Evolutionary conservation across 352 stramenopile genomes (phyloP).

Genomic region (Phytophthora gonapodyides): DNA sequence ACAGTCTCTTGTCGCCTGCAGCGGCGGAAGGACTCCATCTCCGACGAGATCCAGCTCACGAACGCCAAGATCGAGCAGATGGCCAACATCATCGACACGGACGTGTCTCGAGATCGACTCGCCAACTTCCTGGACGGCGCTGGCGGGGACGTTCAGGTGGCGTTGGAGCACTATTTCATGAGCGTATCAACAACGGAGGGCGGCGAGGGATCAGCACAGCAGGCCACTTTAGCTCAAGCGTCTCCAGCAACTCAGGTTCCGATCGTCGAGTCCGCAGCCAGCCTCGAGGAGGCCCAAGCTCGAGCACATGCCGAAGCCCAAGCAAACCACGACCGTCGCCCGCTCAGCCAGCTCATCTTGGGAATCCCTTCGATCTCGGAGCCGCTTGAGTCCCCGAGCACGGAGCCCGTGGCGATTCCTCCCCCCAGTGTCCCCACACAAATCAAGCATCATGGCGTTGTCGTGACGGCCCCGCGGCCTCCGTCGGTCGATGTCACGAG

Average conservation of each 20-base stretch:
- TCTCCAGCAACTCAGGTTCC: constrained; percentile 17
- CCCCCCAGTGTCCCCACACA: constrained; percentile 12
- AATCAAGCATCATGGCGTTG: constrained; percentile 23
- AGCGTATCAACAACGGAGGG: constrained; percentile 55
- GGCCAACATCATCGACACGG: constrained; percentile 72
- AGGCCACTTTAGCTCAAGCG: constrained; percentile 5
- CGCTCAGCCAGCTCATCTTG: constrained; percentile 72
- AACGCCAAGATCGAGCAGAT: constrained; percentile 89
- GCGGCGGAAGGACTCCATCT: constrained; percentile 56
- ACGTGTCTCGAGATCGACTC: constrained; percentile 73
- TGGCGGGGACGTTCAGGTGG: constrained; percentile 81
- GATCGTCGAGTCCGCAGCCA: constrained; percentile 16
- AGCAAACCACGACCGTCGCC: constrained; percentile 49
- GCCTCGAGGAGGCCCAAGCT: constrained; percentile 36
- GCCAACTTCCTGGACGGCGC: constrained; percentile 81
- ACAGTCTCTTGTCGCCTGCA: constrained; percentile 18
- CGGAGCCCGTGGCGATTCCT: constrained; percentile 26
- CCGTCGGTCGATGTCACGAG: constrained; percentile 41
- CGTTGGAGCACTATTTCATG: constrained; percentile 92
- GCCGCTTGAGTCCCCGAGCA: constrained; percentile 25
- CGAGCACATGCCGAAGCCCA: constrained; percentile 42
- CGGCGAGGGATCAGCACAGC: constrained; percentile 3
- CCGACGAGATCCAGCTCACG: constrained; percentile 67
- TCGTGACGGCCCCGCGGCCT: constrained; percentile 14
- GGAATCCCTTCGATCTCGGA: constrained; percentile 61